These are phyloP conservation scores for Diaporthe helianthi DNA, from an alignment of 2,329 filamentous ascomycete genomes.

Conservation along the genomic window DNA sequence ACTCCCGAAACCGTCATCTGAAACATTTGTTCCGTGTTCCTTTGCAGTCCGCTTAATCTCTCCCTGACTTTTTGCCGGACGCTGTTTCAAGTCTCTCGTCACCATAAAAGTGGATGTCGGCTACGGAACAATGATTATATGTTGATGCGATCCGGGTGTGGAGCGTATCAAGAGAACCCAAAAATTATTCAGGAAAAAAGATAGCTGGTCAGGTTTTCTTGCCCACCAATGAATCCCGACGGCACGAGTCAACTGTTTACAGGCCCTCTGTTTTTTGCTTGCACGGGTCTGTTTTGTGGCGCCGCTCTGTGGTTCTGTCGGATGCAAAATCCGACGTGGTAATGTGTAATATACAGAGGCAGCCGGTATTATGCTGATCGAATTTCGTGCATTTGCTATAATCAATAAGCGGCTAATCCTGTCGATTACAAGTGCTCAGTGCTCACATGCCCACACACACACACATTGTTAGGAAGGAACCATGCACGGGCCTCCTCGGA, in stretches of 20 bases:
- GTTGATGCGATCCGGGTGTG: not conserved
- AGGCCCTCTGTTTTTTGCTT: not conserved
- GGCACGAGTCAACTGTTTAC: slow-evolving; percentile 15
- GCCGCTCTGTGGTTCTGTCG: slow-evolving; percentile 8
- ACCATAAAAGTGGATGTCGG: slow-evolving; percentile 4
- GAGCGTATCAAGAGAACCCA: not conserved
- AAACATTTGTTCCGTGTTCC: slow-evolving; percentile 25
- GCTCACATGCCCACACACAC: slow-evolving; percentile 19
- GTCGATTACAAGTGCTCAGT: slow-evolving; percentile 24
- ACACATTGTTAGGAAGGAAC: too few species aligned
- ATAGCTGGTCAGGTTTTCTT: slow-evolving; percentile 16
- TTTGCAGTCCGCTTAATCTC: slow-evolving; percentile 20
- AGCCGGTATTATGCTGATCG: slow-evolving; percentile 21
- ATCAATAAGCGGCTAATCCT: slow-evolving; percentile 26
- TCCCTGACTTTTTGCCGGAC: slow-evolving; percentile 16
- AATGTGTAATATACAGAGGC: slow-evolving; percentile 8
- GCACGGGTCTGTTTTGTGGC: not conserved
- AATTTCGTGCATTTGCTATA: slow-evolving; percentile 10
- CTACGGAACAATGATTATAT: not conserved
- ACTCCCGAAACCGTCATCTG: slow-evolving; percentile 27
- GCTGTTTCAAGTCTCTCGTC: slow-evolving; percentile 17
- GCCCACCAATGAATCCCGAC: slow-evolving; percentile 16
- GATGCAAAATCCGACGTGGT: slow-evolving; percentile 1
- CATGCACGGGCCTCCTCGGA: too few species aligned
- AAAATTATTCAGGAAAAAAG: not conserved